Base-by-base conservation (phyloP, 2,329 filamentous ascomycete genomes). In the Trichoderma sp. region DNA sequence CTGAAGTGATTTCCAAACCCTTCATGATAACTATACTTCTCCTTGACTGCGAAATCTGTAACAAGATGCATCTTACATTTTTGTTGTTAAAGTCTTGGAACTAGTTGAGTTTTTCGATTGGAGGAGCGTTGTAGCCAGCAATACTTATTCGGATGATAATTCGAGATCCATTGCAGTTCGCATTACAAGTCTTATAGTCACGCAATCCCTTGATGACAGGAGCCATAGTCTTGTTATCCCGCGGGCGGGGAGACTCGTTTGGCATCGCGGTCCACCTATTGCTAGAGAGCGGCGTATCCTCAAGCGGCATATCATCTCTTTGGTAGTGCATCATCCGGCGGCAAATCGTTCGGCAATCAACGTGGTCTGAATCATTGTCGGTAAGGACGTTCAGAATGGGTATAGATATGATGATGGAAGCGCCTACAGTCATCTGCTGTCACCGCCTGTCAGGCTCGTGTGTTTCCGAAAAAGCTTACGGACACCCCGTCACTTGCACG, bases 361-460 rank as follows among this genome's bases (percentile, higher is more conserved):
- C n/a, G 1, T 0, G 39, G 0, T 3, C 8, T 47, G 39, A n/a
- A n/a, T 47, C 7, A 47, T 1, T n/a, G 18, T 1, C 11, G 36
- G 15, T n/a, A n/a, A n/a, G 39, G 8, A n/a, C 39, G 18, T 1
- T n/a, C 39, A 3, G n/a, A 47, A 18, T 47, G 39, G 15, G 15
- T 43, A 43, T 43, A 43, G 39, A 43, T 18, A 43, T 18, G 39
- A 47, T 47, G 15, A 47, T 47, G 18, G 18, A 47, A 3, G 8
- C 39, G 8, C 4, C 39, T 9, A 47, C 4, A 11, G 4, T 11
- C 39, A 47, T 47, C 18, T 47, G 4, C 39, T n/a, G 18, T n/a
- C n/a, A n/a, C n/a, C n/a, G n/a, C n/a, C n/a, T n/a, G n/a, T 47
- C 18, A 47, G 15, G 7, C 3, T 47, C 39, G 1, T n/a, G 3